Conservation (phyloP, 306 rosid genomes). For the Delonix regia region DNA sequence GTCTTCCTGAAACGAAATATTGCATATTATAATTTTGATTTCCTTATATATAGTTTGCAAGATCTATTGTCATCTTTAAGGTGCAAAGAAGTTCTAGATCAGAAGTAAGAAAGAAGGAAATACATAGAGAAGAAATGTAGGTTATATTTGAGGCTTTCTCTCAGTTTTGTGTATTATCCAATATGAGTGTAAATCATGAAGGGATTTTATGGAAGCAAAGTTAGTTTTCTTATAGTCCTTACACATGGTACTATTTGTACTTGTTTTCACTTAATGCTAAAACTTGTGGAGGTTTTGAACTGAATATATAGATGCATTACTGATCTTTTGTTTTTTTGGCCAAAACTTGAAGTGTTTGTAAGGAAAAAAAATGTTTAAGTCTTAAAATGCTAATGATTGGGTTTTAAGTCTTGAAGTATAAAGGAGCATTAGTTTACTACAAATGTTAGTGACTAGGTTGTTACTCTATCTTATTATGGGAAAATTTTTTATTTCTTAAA, state of each 20-base stretch:
- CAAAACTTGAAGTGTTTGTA: no score
- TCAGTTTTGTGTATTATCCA: conserved; percentile 3
- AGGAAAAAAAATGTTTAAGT: no score
- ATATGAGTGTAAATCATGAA: conserved; percentile 12
- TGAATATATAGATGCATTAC: conserved; percentile 18
- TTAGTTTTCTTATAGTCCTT: conserved; percentile 17
- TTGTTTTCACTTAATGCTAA: background rate
- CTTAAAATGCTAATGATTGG: no score
- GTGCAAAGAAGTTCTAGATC: conserved; percentile 57
- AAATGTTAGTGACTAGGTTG: no score
- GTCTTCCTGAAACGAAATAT: conserved; percentile 4
- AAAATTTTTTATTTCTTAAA: no score
- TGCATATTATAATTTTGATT: background rate
- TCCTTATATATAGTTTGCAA: conserved; percentile 46
- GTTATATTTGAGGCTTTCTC: conserved; percentile 32
- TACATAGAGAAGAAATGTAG: conserved; percentile 47
- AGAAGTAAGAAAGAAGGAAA: conserved; percentile 54
- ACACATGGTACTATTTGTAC: background rate
- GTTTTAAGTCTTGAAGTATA: no score
- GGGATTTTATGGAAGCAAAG: conserved; percentile 30
- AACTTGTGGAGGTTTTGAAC: conserved; percentile 13
- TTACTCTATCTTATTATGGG: no score
- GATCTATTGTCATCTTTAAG: conserved; percentile 49
- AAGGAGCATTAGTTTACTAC: no score
- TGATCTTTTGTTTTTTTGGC: background rate